A percentile compares a stretch with the other conserved stretches of the same genome.
Evolutionary conservation across 768 basidiomycete species (phyloP).

Genomic region (Collybia mongolica): DNA sequence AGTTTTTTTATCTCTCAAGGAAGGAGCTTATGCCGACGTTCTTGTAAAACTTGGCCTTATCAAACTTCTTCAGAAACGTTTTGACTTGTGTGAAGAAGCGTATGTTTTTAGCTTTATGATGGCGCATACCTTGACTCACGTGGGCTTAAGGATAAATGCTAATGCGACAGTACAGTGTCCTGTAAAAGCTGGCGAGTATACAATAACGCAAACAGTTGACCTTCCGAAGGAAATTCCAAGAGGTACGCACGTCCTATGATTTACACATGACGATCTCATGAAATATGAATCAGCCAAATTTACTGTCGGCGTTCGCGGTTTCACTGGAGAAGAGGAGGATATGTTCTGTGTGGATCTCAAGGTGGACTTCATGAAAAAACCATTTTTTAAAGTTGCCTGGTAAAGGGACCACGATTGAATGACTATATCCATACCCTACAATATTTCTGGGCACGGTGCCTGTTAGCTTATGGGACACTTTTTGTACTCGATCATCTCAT

Average conservation of each 20-base stretch:
- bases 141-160: constrained; percentile 56
- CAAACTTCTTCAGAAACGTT: constrained; percentile 79
- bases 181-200: constrained; percentile 66
- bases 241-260: constrained; percentile 38
- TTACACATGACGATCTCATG: constrained; percentile 3
- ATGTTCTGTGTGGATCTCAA: constrained; percentile 79
- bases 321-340: constrained; percentile 68
- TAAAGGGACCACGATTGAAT: constrained; percentile 10
- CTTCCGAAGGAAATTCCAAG: constrained; percentile 91
- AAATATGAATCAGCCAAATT: constrained; percentile 71
- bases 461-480: background rate
- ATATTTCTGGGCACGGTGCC: background rate
- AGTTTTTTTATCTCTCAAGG: constrained; percentile 40
- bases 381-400: constrained; percentile 31
- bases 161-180: constrained; percentile 85
- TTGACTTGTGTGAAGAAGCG: constrained; percentile 95
- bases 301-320: constrained; percentile 63
- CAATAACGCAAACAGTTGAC: constrained; percentile 78
- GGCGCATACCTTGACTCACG: constrained; percentile 3
- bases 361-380: constrained; percentile 68
- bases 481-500: no score
- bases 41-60: constrained; percentile 91
- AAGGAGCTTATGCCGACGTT: constrained; percentile 90
- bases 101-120: constrained; percentile 40
- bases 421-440: background rate